Conservation (phyloP, 441 rosid species). For the Erodium trifolium region DNA sequence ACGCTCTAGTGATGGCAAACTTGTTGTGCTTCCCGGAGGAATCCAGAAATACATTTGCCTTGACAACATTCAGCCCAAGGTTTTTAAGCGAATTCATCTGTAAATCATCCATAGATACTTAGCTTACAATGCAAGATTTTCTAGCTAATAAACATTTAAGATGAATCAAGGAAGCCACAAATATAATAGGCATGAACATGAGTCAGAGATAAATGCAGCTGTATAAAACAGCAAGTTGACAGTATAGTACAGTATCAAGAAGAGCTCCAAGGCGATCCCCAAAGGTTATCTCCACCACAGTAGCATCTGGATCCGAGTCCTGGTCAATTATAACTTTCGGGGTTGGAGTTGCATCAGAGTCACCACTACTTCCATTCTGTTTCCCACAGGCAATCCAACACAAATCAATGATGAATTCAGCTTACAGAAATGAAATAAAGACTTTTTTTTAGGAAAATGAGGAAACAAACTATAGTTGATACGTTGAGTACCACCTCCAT, state of each 20-base stretch:
- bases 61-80: conserved; percentile 86
- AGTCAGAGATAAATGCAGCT: conserved; percentile 9
- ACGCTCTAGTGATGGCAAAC: conserved; percentile 79
- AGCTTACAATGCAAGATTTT: conserved; percentile 12
- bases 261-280: conserved; percentile 98
- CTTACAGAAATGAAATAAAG: background rate
- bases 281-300: conserved; percentile 75
- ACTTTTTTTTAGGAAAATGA: conserved; percentile 3
- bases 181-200: background rate
- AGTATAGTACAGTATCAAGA: conserved; percentile 62
- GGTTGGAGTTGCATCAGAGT: conserved; percentile 60
- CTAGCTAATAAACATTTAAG: conserved; percentile 7
- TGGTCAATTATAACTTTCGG: conserved; percentile 90
- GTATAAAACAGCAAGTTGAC: conserved; percentile 7
- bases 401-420: conserved; percentile 3
- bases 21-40: conserved; percentile 96
- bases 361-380: conserved; percentile 53
- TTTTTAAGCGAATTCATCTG: conserved; percentile 90
- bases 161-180: background rate
- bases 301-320: conserved; percentile 91
- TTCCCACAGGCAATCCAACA: conserved; percentile 13
- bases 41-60: conserved; percentile 86
- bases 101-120: conserved; percentile 18
- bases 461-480: background rate
- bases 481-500: conserved; percentile 68